These are phyloP conservation scores for Auriscalpium microsporum DNA, from an alignment of 768 basidiomycete species.

Conservation along the genomic window DNA sequence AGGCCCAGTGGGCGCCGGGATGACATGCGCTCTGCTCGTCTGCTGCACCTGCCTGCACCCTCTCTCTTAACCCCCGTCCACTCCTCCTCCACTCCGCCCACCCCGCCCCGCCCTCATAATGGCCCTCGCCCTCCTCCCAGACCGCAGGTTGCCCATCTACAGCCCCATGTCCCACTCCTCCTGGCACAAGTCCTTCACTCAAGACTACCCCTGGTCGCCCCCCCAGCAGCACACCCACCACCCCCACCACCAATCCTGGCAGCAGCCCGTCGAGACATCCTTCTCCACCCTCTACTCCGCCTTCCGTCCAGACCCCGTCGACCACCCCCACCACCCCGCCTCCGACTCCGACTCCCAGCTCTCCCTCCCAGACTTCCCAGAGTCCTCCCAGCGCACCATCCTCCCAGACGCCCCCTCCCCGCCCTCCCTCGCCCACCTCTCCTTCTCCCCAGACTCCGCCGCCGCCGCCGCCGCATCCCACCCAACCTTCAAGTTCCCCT, in stretches of 20 bases:
- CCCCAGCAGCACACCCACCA: slow-evolving; percentile 12
- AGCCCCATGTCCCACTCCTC: slow-evolving; percentile 8
- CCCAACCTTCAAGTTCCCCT: not conserved
- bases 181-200: slow-evolving; percentile 3
- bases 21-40: no score
- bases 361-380: slow-evolving; percentile 4
- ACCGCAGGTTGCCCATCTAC: slow-evolving; percentile 10
- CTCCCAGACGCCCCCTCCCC: not conserved
- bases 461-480: not conserved
- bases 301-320: not conserved
- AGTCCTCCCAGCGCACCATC: slow-evolving; percentile 1
- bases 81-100: no score
- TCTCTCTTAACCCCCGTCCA: no score
- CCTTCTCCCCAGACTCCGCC: not conserved
- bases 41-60: no score
- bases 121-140: slow-evolving; percentile 14
- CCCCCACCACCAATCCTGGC: slow-evolving; percentile 7
- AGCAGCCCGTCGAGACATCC: slow-evolving; percentile 14
- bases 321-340: not conserved
- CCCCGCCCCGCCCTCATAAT: not conserved
- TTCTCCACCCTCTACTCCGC: slow-evolving; percentile 13
- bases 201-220: slow-evolving; percentile 10
- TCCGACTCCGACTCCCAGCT: slow-evolving; percentile 6
- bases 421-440: not conserved
- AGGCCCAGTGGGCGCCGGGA: no score